Conservation (phyloP, 768 basidiomycete genomes). For the Lenzites betulinus region DNA sequence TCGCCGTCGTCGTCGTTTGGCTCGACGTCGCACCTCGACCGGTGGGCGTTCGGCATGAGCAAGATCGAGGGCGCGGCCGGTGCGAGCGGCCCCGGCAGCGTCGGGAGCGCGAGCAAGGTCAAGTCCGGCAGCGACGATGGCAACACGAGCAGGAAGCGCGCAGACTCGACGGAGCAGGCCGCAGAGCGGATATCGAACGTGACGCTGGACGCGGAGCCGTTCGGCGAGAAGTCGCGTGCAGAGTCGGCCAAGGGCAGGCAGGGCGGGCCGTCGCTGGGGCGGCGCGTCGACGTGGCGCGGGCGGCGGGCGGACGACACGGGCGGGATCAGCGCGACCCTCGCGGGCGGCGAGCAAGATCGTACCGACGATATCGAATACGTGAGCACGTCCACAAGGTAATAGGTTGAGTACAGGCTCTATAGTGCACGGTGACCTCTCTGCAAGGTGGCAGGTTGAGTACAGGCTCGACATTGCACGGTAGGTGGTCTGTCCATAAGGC, state of each 20-base stretch:
- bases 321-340: too few relatives aligned
- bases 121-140: constrained; percentile 25
- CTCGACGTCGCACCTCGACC: constrained; percentile 73
- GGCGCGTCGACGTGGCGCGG: too few relatives aligned
- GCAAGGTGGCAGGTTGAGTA: too few relatives aligned
- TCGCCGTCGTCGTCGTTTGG: constrained; percentile 77
- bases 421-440: too few relatives aligned
- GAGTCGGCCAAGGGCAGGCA: constrained; percentile 36
- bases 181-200: constrained; percentile 55
- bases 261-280: constrained; percentile 68
- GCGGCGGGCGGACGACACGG: too few relatives aligned
- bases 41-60: constrained; percentile 90
- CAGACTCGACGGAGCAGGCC: constrained; percentile 44
- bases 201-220: constrained; percentile 40
- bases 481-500: too few relatives aligned
- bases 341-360: too few relatives aligned
- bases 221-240: constrained; percentile 41
- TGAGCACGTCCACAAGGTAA: too few relatives aligned
- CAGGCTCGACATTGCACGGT: too few relatives aligned
- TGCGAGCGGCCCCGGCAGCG: constrained; percentile 39
- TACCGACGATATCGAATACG: too few relatives aligned
- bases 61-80: constrained; percentile 63
- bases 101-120: constrained; percentile 31
- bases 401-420: too few relatives aligned
- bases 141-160: constrained; percentile 35